Conservation (phyloP, 306 rosid genomes). For the Vachellia collinsii region DNA sequence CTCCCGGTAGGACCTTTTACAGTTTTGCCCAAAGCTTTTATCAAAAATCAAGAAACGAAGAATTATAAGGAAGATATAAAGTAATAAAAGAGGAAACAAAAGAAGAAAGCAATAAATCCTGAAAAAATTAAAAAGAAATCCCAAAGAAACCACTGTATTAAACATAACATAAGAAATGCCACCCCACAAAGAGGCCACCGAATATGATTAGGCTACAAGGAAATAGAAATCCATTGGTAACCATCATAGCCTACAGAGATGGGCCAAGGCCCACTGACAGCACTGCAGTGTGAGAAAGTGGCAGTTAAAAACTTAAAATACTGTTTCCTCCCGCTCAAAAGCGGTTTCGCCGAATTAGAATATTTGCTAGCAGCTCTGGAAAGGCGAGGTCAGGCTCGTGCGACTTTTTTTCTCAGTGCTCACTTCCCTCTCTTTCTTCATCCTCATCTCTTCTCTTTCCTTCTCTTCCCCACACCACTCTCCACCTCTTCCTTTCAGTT, state of each 20-base stretch:
- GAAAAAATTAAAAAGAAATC: neutral
- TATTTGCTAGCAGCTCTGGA: conserved; percentile 61
- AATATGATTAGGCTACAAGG: neutral
- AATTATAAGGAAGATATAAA: too few species aligned
- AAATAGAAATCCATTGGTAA: neutral
- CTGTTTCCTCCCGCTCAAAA: conserved; percentile 78
- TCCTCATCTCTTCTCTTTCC: conserved; percentile 6
- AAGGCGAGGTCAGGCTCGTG: conserved; percentile 42
- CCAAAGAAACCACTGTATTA: neutral
- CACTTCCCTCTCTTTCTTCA: conserved; percentile 2
- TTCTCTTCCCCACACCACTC: neutral
- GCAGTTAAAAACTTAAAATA: conserved; percentile 52
- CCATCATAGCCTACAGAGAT: neutral
- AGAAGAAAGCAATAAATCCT: neutral
- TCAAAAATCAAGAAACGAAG: neutral
- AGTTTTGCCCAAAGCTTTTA: neutral
- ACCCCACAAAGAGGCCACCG: neutral
- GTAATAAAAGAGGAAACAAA: neutral
- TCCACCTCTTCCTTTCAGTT: neutral
- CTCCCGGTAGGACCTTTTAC: conserved; percentile 78
- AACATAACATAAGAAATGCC: too few species aligned
- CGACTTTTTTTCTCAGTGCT: neutral
- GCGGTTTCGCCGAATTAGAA: conserved; percentile 49
- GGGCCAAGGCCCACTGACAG: conserved; percentile 35
- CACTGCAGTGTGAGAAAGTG: conserved; percentile 22